Evolutionary conservation across 768 basidiomycete genomes (phyloP).

Genomic region (Naganishia friedmannii): DNA sequence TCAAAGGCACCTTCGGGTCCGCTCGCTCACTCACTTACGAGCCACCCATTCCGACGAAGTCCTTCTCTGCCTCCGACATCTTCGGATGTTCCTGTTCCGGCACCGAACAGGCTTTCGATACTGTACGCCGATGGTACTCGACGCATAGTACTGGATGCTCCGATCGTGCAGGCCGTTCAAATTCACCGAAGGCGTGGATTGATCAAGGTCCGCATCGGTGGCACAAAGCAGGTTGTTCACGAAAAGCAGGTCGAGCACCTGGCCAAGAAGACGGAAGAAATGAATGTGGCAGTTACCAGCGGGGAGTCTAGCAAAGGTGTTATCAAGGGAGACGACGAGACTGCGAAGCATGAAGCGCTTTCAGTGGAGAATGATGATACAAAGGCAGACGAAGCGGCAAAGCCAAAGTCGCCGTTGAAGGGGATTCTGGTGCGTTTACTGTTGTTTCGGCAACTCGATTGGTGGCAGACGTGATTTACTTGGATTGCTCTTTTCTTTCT

Average conservation of each 20-base stretch:
- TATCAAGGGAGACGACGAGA: constrained; percentile 15
- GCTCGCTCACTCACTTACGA: constrained; percentile 18
- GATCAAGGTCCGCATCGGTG: constrained; percentile 64
- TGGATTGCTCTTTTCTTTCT: constrained; percentile 9
- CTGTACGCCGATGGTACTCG: constrained; percentile 86
- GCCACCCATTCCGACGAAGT: constrained; percentile 24
- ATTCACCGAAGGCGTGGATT: constrained; percentile 78
- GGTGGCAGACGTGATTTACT: constrained; percentile 16
- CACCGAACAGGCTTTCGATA: constrained; percentile 68
- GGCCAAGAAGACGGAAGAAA: constrained; percentile 26
- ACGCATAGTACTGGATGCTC: constrained; percentile 82
- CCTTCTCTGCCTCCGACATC: constrained; percentile 30
- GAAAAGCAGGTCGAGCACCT: constrained; percentile 28
- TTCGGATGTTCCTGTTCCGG: constrained; percentile 37
- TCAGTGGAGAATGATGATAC: constrained; percentile 45
- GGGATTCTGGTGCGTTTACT: constrained; percentile 48
- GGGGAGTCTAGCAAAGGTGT: constrained; percentile 14
- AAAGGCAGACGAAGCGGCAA: neutral
- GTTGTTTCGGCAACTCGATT: neutral
- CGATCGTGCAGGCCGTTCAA: constrained; percentile 74
- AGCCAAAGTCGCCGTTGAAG: constrained; percentile 30
- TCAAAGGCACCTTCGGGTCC: constrained; percentile 11
- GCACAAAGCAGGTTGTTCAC: constrained; percentile 25
- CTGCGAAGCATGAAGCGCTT: constrained; percentile 24
- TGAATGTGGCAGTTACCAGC: constrained; percentile 21